phyloP scores from a whole-genome alignment of 352 stramenopile species.

The Phytophthora boehmeriae region DNA sequence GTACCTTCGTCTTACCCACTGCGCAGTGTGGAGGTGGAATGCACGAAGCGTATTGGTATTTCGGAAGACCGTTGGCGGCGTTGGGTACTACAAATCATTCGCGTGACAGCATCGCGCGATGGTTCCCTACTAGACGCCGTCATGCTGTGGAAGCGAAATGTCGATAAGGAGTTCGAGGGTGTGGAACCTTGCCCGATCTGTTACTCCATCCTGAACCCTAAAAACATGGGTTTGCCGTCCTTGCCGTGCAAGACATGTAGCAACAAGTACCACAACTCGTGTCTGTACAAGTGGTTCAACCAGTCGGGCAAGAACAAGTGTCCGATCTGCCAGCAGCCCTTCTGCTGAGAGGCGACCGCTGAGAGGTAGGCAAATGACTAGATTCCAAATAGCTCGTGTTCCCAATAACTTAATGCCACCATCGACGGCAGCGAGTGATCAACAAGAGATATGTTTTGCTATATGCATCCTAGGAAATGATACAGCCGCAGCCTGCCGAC shows the following conservation, averaged over 20 bases:
- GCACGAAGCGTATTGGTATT: slow-evolving; percentile 91
- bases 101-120: slow-evolving; percentile 88
- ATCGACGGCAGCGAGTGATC: slow-evolving; percentile 6
- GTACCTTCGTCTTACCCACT: slow-evolving; percentile 90
- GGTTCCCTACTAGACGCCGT: slow-evolving; percentile 92
- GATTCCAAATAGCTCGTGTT: slow-evolving; percentile 26
- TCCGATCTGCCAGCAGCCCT: slow-evolving; percentile 92
- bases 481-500: slow-evolving; percentile 65
- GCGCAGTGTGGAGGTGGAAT: slow-evolving; percentile 91
- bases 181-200: slow-evolving; percentile 93
- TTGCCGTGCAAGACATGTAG: slow-evolving; percentile 91
- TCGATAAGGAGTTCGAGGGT: slow-evolving; percentile 93
- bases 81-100: slow-evolving; percentile 94
- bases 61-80: slow-evolving; percentile 91
- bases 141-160: slow-evolving; percentile 92
- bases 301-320: slow-evolving; percentile 95
- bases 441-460: slow-evolving; percentile 34
- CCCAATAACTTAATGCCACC: slow-evolving; percentile 39
- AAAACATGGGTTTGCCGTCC: slow-evolving; percentile 89
- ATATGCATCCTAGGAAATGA: slow-evolving; percentile 48
- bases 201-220: slow-evolving; percentile 92
- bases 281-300: slow-evolving; percentile 95
- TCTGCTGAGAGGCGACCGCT: slow-evolving; percentile 46
- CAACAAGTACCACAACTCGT: slow-evolving; percentile 94
- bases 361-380: not conserved